Evolutionary conservation across 208 protist species (phyloP).

Genomic region (Acanthamoeba lenticulata): DNA sequence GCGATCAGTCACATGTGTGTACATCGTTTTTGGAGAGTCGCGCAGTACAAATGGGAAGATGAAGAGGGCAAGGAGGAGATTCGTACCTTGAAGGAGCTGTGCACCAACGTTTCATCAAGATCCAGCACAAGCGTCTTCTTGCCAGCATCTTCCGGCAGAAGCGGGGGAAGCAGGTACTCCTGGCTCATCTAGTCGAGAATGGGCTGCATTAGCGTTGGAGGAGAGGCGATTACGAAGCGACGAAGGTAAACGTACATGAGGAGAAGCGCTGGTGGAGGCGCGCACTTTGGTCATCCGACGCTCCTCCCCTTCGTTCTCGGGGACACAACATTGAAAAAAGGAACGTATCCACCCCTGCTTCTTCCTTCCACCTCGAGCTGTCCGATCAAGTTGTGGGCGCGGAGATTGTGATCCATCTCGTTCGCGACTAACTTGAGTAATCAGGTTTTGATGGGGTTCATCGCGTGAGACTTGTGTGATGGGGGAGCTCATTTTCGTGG

Average conservation of each 20-base stretch:
- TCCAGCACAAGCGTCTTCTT: constrained; percentile 86
- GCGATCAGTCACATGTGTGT: background rate
- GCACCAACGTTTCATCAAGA: constrained; percentile 88
- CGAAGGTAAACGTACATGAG: background rate
- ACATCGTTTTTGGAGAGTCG: background rate
- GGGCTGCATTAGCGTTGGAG: background rate
- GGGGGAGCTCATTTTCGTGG: background rate
- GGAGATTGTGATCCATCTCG: constrained; percentile 16
- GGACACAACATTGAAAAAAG: background rate
- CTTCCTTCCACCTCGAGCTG: background rate
- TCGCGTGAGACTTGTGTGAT: constrained; percentile 5
- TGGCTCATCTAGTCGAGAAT: background rate
- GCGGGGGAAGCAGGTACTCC: constrained; percentile 62
- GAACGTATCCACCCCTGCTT: background rate
- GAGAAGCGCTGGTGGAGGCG: background rate
- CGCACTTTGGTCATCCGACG: background rate
- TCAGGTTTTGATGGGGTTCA: constrained; percentile 46
- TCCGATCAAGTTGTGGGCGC: background rate
- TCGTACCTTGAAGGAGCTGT: constrained; percentile 81
- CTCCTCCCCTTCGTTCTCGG: background rate
- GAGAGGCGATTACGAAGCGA: background rate
- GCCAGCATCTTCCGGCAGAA: constrained; percentile 44
- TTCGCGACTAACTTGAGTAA: background rate
- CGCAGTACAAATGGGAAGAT: background rate
- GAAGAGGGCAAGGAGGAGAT: background rate